Base-by-base conservation (phyloP, 352 stramenopile genomes). In the Globisporangium emineosum region DNA sequence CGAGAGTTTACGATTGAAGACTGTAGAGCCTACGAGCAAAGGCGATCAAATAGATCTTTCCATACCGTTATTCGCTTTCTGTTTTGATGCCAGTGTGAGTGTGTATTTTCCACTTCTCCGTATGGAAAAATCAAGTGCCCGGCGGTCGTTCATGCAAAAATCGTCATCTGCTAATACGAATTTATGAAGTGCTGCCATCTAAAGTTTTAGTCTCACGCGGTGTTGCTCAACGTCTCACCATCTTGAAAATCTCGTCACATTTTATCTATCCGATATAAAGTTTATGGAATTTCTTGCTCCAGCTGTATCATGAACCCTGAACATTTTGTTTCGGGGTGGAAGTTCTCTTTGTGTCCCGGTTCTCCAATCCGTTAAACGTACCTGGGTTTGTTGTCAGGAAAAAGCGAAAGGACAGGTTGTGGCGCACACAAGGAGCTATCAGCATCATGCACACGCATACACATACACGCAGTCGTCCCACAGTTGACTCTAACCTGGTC, bases 251-350 rank as follows among this genome's bases (percentile, higher is more conserved):
- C 40, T 47, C 40, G 17, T 23, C 10, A 8, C 40, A 47, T 47
- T 21, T 23, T 21, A 15, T 23, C n/a, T 23, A 47, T 47, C 17
- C 50, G 25, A 17, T 56, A 56, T 55, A 55, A 55, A 55, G 2
- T 47, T 47, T 47, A 47, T 17, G 2, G 40, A 21, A 23, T 12
- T 32, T 32, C 29, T 32, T 32, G 7, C 13, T 21, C 13, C 15
- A 21, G 40, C 40, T 47, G 17, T 21, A 47, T 47, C 40, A 47
- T 21, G 10, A 47, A 21, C 40, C 40, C 17, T 47, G 40, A 21
- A 13, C 13, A 35, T 55, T 27, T 30, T 56, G 25, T 56, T 56
- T 56, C 50, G 50, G 50, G 23, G 50, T 56, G 50, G 8, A 30
- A 40, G 50, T 21, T 35, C 25, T 56, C 32, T 21, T 4, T n/a